Base-by-base conservation (phyloP, 2,329 filamentous ascomycete species). In the Fusarium sp. region DNA sequence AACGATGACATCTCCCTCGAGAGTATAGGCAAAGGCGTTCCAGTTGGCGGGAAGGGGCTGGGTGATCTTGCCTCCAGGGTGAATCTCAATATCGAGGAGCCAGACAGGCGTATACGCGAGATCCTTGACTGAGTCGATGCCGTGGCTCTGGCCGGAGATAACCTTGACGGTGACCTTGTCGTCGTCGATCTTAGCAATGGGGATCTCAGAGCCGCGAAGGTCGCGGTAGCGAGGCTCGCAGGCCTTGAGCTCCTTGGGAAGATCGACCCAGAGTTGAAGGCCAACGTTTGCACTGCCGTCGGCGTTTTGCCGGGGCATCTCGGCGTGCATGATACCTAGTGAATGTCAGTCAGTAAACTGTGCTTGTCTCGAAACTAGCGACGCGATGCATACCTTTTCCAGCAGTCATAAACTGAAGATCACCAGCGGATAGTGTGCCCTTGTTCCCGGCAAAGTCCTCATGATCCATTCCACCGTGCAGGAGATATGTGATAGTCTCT, bases 351-450 rank as follows among this genome's bases (percentile, higher is more conserved):
- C n/a, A n/a, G n/a, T n/a, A n/a, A 31, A 23, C 23, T 18, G 18
- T 13, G 15, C 9, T 23, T 18, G 23, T 23, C 14, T 3, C 18
- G 13, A 11, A 10, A 18, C 13, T 15, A 4, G 15, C 14, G 25
- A 9, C 25, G 25, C 25, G 4, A 23, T 42, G 11, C 58, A 20
- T 36, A 63, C 59, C 59, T 58, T 63, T 84, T 6, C 95, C 95
- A 2, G 95, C 95, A 0, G 95, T 97, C 96, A 98, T 98, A 84
- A 98, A 98, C 77, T 98, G 95, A 46, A 98, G 81, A 76, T 97
- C 95, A n/a, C 95, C 95, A 0, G 91, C 81, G 63, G 90, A 85
- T 71, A 98, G 93, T 5, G 91, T 96, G 58, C 95, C 96, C 48
- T 86, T 86, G 81, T 96, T 90, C 14, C 94, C 94, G 4, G 92